These are phyloP conservation scores for Chlamydomonas asymmetrica DNA, from an alignment of 139 green algal species.

Conservation along the genomic window DNA sequence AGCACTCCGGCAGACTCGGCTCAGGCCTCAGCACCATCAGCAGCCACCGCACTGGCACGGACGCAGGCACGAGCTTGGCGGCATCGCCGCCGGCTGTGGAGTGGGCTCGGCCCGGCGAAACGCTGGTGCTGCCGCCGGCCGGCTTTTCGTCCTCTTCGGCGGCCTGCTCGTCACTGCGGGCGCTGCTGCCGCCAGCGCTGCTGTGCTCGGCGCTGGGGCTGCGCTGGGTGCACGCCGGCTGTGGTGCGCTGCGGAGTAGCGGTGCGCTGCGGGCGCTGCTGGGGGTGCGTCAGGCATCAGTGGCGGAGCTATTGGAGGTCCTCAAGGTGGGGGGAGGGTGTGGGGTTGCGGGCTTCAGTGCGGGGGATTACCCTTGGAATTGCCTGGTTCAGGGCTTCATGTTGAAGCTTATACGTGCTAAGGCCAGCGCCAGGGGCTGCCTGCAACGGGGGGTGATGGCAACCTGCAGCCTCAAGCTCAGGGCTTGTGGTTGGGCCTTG, in stretches of 20 bases:
- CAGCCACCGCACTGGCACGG: no score
- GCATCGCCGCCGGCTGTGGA: background rate
- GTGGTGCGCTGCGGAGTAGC: conserved; percentile 21
- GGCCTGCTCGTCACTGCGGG: background rate
- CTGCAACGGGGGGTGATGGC: no score
- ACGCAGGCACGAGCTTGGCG: no score
- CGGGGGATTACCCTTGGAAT: background rate
- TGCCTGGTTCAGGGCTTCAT: background rate
- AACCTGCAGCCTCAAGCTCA: no score
- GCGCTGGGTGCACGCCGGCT: conserved; percentile 29
- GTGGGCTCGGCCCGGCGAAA: background rate
- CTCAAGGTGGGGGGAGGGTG: conserved; percentile 20
- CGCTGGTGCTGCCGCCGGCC: background rate
- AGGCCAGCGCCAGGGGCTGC: no score
- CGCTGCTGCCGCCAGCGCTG: conserved; percentile 3
- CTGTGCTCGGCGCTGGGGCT: conserved; percentile 13
- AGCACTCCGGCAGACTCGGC: background rate
- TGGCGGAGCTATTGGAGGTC: conserved; percentile 33
- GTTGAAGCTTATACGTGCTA: no score
- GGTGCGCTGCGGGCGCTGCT: conserved; percentile 37
- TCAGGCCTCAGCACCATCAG: no score
- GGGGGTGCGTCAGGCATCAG: conserved; percentile 36
- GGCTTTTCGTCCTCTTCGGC: background rate
- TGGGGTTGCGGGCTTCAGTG: background rate
- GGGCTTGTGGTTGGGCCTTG: no score